Evolutionary conservation across 768 basidiomycete genomes (phyloP).

Genomic region (Macrolepiota fuliginosa): DNA sequence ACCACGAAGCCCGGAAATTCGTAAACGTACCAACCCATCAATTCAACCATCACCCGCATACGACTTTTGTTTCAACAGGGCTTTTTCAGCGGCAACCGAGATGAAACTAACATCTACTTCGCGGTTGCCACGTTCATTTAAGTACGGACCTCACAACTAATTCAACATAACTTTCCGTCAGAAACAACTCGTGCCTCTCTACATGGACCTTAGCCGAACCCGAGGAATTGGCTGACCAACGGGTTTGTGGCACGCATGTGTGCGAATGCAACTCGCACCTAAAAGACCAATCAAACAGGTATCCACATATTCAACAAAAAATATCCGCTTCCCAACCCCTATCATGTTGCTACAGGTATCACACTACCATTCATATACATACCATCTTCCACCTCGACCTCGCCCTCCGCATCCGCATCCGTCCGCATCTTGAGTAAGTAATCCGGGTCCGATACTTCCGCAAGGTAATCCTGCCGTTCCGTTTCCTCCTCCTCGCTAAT

Average conservation of each 20-base stretch:
- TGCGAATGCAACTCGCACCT: not conserved
- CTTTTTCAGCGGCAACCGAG: not conserved
- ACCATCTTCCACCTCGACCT: constrained; percentile 44
- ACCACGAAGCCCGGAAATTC: not conserved
- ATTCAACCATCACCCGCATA: not conserved
- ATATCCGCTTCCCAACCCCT: too few relatives aligned
- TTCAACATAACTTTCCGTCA: not conserved
- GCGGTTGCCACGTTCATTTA: not conserved
- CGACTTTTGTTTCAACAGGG: not conserved
- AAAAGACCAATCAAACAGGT: not conserved
- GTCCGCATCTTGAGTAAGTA: constrained; percentile 46
- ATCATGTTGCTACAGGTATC: not conserved
- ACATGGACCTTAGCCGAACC: not conserved
- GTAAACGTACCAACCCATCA: not conserved
- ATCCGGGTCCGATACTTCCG: constrained; percentile 74
- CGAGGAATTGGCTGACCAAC: not conserved
- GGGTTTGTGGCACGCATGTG: not conserved
- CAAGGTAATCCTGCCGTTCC: constrained; percentile 75
- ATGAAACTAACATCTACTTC: not conserved
- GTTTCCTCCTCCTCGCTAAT: constrained; percentile 75
- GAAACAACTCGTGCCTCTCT: not conserved
- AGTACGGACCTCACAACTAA: not conserved
- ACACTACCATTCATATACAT: constrained; percentile 7
- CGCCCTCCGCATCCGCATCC: constrained; percentile 67
- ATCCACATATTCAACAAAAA: not conserved